Percentiles rank a stretch among this genome's conserved stretches.
These are phyloP conservation scores for Maudiozyma saulgeensis DNA, from an alignment of 805 yeast genomes.

Conservation along the genomic window DNA sequence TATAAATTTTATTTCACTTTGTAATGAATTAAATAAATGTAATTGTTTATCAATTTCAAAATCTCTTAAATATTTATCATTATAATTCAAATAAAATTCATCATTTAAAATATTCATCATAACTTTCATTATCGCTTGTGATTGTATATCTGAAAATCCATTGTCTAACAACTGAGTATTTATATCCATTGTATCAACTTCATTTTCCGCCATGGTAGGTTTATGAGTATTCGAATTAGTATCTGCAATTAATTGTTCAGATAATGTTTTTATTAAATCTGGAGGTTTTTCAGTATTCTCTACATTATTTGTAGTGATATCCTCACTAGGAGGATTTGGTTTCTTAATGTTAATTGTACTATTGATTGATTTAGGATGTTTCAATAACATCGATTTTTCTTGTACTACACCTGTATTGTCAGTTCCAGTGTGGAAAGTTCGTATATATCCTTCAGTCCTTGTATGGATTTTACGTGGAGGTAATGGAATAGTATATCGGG, in stretches of 20 bases:
- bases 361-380: not conserved
- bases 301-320: not conserved
- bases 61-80: conserved; percentile 23
- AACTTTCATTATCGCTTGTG: conserved; percentile 23
- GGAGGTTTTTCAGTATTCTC: not conserved
- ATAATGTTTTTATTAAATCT: conserved; percentile 20
- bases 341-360: not conserved
- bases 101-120: conserved; percentile 28
- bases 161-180: conserved; percentile 6
- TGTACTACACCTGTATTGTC: not conserved
- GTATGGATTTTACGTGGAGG: too few species aligned
- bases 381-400: conserved; percentile 1
- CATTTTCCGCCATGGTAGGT: conserved; percentile 25
- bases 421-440: not conserved
- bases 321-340: not conserved
- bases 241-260: conserved; percentile 23
- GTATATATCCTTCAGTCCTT: not conserved
- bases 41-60: conserved; percentile 80
- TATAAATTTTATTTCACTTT: conserved; percentile 75
- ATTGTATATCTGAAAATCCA: conserved; percentile 19
- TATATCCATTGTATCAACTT: conserved; percentile 21
- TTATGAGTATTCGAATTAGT: conserved; percentile 15
- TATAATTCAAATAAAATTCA: conserved; percentile 37
- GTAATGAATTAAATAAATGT: conserved; percentile 85
- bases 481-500: too few species aligned